Evolutionary conservation across 1,284 basidiomycete genomes (phyloP).

Genomic region (Heterobasidion irregulare): DNA sequence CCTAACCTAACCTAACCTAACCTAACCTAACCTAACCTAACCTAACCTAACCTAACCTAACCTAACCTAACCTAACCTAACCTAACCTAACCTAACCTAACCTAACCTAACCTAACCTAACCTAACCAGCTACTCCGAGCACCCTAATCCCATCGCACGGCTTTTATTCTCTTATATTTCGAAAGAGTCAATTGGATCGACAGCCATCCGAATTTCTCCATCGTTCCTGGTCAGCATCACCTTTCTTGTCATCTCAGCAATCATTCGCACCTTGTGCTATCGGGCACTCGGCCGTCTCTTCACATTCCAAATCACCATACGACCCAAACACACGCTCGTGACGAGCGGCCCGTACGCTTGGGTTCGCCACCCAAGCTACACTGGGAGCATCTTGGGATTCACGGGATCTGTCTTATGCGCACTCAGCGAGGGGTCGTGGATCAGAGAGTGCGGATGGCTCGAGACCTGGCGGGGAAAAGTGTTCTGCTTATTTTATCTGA

Average conservation of each 20-base stretch:
- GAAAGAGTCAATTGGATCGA: background rate
- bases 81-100: too few relatives aligned
- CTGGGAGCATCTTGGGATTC: background rate
- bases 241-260: background rate
- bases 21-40: too few relatives aligned
- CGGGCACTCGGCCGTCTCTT: background rate
- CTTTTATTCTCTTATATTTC: background rate
- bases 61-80: too few relatives aligned
- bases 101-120: too few relatives aligned
- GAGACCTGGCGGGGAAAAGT: background rate
- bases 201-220: background rate
- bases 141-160: background rate
- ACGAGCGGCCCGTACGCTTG: background rate
- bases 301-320: background rate
- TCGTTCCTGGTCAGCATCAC: background rate
- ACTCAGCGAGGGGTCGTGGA: background rate
- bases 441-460: background rate
- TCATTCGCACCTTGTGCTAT: background rate
- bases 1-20: too few relatives aligned
- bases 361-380: constrained; percentile 3
- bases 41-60: too few relatives aligned
- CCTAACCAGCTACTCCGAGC: background rate
- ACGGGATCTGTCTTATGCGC: background rate
- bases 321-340: constrained; percentile 1
- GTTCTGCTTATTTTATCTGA: background rate